Percentiles rank a stretch among this genome's conserved stretches.
These are phyloP conservation scores for Diaporthe australafricana DNA, from an alignment of 2,329 filamentous ascomycete genomes.

Conservation along the genomic window DNA sequence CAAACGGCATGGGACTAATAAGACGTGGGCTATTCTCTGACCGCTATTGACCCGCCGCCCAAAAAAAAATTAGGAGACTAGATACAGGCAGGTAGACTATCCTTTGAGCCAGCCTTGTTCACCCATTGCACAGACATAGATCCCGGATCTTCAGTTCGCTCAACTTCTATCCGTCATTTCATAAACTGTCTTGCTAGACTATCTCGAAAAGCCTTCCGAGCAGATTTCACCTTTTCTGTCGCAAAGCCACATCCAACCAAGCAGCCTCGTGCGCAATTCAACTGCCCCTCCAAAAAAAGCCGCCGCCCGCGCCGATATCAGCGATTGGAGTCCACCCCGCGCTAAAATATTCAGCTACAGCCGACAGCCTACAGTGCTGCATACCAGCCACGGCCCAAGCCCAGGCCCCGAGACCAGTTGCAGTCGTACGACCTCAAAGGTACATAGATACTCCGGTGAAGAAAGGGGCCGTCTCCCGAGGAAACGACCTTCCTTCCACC, in stretches of 20 bases:
- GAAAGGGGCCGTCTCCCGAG: constrained; percentile 22
- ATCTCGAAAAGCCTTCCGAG: background rate
- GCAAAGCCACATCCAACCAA: constrained; percentile 26
- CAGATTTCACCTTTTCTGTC: background rate
- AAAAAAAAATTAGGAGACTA: background rate
- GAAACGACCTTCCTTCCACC: constrained; percentile 27
- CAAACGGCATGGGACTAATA: background rate
- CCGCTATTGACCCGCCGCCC: background rate
- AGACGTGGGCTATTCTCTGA: constrained; percentile 13
- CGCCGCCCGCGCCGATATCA: background rate
- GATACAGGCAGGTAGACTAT: background rate
- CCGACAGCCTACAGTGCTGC: constrained; percentile 1
- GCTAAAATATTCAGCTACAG: constrained; percentile 31
- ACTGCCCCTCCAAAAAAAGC: constrained; percentile 22
- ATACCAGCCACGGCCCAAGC: constrained; percentile 24
- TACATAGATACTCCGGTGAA: constrained; percentile 31
- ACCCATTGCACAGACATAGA: constrained; percentile 1
- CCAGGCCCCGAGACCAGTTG: constrained; percentile 18
- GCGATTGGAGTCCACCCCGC: constrained; percentile 33
- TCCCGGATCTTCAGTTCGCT: background rate
- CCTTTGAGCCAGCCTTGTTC: background rate
- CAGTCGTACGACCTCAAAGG: constrained; percentile 29
- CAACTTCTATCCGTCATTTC: background rate
- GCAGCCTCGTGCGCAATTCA: constrained; percentile 19
- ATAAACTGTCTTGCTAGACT: background rate